A percentile compares a stretch with the other conserved stretches of the same genome.
phyloP scores from a whole-genome alignment of 139 green algal species.

The Monoraphidium neglectum region DNA sequence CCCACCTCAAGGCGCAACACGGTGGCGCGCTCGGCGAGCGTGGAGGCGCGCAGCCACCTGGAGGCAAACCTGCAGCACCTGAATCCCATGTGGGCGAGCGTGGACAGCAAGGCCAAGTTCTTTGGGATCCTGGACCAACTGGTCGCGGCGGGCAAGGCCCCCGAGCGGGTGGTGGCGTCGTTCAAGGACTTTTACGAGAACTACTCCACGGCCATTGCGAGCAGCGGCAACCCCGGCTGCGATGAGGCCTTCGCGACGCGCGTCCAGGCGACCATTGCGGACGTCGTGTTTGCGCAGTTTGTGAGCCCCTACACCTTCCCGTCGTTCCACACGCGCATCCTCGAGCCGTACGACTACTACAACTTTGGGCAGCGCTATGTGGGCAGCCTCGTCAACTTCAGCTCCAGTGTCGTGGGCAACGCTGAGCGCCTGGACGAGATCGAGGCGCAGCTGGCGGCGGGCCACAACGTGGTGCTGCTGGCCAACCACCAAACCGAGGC shows the following conservation, averaged over 20 bases:
- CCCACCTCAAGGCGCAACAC: too few relatives aligned
- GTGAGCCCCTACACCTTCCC: constrained; percentile 88
- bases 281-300: constrained; percentile 54
- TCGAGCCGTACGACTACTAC: constrained; percentile 94
- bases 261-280: constrained; percentile 64
- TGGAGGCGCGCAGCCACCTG: not conserved
- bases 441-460: constrained; percentile 58
- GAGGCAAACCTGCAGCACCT: constrained; percentile 23
- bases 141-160: constrained; percentile 47
- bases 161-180: constrained; percentile 52
- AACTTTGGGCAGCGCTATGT: constrained; percentile 95
- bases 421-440: constrained; percentile 56
- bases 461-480: constrained; percentile 96
- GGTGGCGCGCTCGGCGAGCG: too few relatives aligned
- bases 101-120: constrained; percentile 61
- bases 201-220: constrained; percentile 78
- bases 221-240: constrained; percentile 46
- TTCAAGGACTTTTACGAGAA: constrained; percentile 88
- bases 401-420: constrained; percentile 80
- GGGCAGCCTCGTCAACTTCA: constrained; percentile 88
- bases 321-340: constrained; percentile 84
- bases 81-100: constrained; percentile 26
- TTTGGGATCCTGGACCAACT: constrained; percentile 55
- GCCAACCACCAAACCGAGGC: constrained; percentile 99
- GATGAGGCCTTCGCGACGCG: constrained; percentile 68